phyloP scores from a whole-genome alignment of 2,329 filamentous ascomycete genomes.

The Phaeosphaeriaceae sp. region DNA sequence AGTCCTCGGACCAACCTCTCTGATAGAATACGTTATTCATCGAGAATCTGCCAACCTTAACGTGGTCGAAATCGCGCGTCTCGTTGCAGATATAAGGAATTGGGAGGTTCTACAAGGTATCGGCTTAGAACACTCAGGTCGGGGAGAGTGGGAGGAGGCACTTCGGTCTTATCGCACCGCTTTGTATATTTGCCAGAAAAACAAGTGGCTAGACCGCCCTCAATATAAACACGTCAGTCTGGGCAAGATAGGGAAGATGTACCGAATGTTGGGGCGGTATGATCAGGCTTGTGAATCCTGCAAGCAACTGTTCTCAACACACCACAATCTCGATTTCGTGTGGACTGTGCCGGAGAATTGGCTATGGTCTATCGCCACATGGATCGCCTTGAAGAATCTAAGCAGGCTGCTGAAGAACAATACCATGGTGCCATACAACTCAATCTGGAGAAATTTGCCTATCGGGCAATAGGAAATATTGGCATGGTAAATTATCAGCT shows the following conservation, averaged over 20 bases:
- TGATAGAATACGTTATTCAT: not conserved
- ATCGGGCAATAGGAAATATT: conserved; percentile 46
- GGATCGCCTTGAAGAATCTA: conserved; percentile 36
- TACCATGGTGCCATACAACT: conserved; percentile 25
- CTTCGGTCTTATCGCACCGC: not conserved
- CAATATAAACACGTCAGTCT: conserved; percentile 26
- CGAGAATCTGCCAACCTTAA: conserved; percentile 6
- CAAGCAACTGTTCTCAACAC: conserved; percentile 12
- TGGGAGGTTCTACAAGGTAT: conserved; percentile 23
- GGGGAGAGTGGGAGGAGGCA: conserved; percentile 1
- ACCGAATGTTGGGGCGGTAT: conserved; percentile 42
- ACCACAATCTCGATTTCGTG: conserved; percentile 22
- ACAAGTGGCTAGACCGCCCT: conserved; percentile 1
- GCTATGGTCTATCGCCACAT: conserved; percentile 44
- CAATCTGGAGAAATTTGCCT: conserved; percentile 22
- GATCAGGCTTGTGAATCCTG: conserved; percentile 23
- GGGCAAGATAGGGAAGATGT: conserved; percentile 33
- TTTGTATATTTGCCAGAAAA: not conserved
- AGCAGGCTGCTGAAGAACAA: conserved; percentile 31
- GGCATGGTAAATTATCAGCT: conserved; percentile 49
- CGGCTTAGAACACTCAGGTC: conserved; percentile 7
- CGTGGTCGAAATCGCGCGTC: not conserved
- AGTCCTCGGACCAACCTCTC: conserved; percentile 41
- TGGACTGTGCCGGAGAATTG: conserved; percentile 36
- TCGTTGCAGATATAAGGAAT: conserved; percentile 14